phyloP scores from a whole-genome alignment of 2,329 filamentous ascomycete species.

The Claviceps monticola region DNA sequence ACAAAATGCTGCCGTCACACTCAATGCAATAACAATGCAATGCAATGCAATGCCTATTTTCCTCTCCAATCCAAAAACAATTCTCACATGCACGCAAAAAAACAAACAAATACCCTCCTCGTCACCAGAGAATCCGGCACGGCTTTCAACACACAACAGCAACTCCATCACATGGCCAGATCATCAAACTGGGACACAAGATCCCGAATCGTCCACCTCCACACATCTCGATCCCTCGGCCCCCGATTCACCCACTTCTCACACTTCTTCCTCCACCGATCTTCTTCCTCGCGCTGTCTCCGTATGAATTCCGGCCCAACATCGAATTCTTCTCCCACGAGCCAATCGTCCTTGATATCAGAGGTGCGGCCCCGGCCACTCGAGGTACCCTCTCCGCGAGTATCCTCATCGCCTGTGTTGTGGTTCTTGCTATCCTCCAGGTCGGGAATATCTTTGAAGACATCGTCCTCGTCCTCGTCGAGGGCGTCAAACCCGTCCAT shows the following conservation, averaged over 20 bases:
- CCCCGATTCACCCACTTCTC: conserved; percentile 64
- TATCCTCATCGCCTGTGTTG: conserved; percentile 32
- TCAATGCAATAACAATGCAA: too few relatives aligned
- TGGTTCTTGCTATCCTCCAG: conserved; percentile 48
- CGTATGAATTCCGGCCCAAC: conserved; percentile 89
- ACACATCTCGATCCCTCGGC: conserved; percentile 42
- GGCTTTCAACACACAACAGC: background rate
- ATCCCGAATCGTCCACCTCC: conserved; percentile 66
- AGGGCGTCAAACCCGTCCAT: conserved; percentile 54
- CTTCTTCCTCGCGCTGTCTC: conserved; percentile 81
- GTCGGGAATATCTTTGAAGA: conserved; percentile 90
- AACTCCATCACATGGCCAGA: conserved; percentile 7
- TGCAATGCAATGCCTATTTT: too few relatives aligned
- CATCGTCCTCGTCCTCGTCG: conserved; percentile 68
- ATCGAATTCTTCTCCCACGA: conserved; percentile 92
- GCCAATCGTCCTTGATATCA: conserved; percentile 61
- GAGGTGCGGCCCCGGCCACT: conserved; percentile 33
- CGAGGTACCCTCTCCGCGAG: conserved; percentile 22
- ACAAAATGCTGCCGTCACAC: too few relatives aligned
- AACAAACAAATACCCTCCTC: background rate
- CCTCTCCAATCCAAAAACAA: too few relatives aligned
- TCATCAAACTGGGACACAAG: conserved; percentile 34
- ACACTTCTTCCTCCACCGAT: conserved; percentile 78
- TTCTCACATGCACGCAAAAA: background rate
- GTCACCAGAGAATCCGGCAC: background rate